phyloP scores from a whole-genome alignment of 768 basidiomycete genomes.

The Amanita fuliginea region DNA sequence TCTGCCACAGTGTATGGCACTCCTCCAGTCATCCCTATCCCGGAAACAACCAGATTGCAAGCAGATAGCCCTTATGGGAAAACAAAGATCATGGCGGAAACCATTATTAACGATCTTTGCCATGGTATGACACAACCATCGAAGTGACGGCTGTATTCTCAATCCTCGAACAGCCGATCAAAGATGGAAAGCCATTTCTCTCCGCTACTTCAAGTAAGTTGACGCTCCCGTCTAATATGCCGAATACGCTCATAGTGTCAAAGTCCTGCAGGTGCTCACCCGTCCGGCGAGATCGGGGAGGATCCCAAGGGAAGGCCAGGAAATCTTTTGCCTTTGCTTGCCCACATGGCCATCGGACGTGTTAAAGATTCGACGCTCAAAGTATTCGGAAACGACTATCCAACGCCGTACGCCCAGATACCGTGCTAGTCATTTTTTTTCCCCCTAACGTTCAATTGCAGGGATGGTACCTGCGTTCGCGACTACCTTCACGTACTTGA shows the following conservation, averaged over 20 bases:
- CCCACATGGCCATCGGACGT: constrained; percentile 90
- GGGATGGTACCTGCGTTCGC: constrained; percentile 96
- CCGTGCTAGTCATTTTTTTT: background rate
- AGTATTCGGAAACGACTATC: constrained; percentile 96
- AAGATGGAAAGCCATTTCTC: constrained; percentile 72
- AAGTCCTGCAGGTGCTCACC: constrained; percentile 97
- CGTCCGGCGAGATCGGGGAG: constrained; percentile 90
- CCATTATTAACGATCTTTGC: constrained; percentile 81
- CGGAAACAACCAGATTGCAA: constrained; percentile 78
- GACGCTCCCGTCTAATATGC: background rate
- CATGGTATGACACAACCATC: constrained; percentile 31
- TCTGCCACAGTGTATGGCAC: constrained; percentile 98
- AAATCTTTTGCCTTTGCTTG: constrained; percentile 86
- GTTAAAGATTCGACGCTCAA: constrained; percentile 58
- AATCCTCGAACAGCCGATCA: constrained; percentile 43
- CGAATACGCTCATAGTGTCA: background rate
- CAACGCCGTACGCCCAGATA: constrained; percentile 57
- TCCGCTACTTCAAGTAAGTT: constrained; percentile 93
- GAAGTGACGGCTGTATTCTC: constrained; percentile 6
- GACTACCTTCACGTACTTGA: constrained; percentile 94
- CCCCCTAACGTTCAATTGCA: constrained; percentile 14
- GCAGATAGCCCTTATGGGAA: constrained; percentile 92
- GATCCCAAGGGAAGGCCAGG: constrained; percentile 94
- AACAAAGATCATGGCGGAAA: constrained; percentile 94
- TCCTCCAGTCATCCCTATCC: constrained; percentile 86